These are phyloP conservation scores for Albifimbria verrucaria DNA, from an alignment of 2,329 filamentous ascomycete species.

Conservation along the genomic window DNA sequence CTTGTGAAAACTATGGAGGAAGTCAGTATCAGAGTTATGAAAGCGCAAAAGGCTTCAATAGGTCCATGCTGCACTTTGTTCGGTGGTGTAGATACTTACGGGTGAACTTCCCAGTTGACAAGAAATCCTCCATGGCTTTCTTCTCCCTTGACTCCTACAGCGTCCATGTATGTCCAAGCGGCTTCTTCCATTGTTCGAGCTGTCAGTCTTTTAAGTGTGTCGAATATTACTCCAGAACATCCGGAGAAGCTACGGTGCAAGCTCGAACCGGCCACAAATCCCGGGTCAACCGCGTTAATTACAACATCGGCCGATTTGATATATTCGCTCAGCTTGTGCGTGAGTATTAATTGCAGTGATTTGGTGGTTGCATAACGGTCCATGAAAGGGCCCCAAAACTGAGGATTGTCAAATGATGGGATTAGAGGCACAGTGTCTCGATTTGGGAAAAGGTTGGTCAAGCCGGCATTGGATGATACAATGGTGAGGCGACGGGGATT, in stretches of 20 bases:
- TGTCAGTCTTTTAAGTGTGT: background rate
- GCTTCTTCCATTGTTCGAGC: conserved; percentile 7
- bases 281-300: conserved; percentile 18
- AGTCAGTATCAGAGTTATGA: background rate
- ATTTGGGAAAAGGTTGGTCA: background rate
- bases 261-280: conserved; percentile 12
- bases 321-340: conserved; percentile 10
- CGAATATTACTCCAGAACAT: background rate
- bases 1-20: background rate
- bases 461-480: background rate
- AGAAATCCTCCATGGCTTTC: conserved; percentile 18
- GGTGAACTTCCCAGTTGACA: conserved; percentile 14
- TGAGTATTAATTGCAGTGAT: conserved; percentile 13
- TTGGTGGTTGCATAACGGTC: conserved; percentile 18
- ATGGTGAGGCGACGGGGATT: background rate
- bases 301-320: conserved; percentile 15
- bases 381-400: background rate
- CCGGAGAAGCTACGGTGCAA: conserved; percentile 8
- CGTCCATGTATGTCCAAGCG: conserved; percentile 16
- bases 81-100: conserved; percentile 15
- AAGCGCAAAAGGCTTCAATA: background rate
- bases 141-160: conserved; percentile 13
- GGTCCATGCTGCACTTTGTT: background rate
- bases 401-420: conserved; percentile 3
- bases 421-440: conserved; percentile 1